These are phyloP conservation scores for Didymella glomerata DNA, from an alignment of 2,329 filamentous ascomycete genomes.

Conservation along the genomic window DNA sequence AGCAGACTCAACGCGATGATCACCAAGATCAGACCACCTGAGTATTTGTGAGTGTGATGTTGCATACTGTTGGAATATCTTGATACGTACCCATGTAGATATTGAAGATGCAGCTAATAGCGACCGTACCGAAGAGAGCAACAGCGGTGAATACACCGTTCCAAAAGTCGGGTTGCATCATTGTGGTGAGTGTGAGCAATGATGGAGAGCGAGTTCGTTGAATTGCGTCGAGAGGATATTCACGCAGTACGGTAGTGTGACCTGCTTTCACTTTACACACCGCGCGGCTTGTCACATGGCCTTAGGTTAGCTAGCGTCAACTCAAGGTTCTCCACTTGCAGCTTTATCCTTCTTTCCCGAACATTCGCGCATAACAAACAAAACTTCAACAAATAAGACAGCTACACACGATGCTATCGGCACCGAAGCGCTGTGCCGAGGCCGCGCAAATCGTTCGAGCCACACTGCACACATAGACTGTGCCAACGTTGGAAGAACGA, in stretches of 20 bases:
- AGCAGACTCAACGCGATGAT: background rate
- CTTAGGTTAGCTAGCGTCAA: background rate
- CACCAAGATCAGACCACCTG: background rate
- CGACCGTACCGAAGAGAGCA: background rate
- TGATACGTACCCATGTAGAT: background rate
- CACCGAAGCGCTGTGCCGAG: too few relatives aligned
- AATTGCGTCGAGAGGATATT: background rate
- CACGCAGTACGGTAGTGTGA: background rate
- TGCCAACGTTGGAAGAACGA: too few relatives aligned
- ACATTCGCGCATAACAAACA: too few relatives aligned
- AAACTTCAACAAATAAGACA: too few relatives aligned
- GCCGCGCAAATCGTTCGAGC: too few relatives aligned
- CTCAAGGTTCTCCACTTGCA: too few relatives aligned
- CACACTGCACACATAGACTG: too few relatives aligned
- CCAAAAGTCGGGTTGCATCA: background rate
- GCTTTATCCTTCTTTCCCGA: too few relatives aligned
- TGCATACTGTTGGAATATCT: background rate
- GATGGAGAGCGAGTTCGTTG: background rate
- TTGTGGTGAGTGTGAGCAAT: background rate
- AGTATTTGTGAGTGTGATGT: background rate
- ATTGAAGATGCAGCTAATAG: background rate
- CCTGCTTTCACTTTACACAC: background rate
- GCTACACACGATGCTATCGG: too few relatives aligned
- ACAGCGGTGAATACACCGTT: background rate
- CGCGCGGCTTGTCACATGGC: background rate